These are phyloP conservation scores for Cryphonectria naterciae DNA, from an alignment of 2,329 filamentous ascomycete species.

Conservation along the genomic window DNA sequence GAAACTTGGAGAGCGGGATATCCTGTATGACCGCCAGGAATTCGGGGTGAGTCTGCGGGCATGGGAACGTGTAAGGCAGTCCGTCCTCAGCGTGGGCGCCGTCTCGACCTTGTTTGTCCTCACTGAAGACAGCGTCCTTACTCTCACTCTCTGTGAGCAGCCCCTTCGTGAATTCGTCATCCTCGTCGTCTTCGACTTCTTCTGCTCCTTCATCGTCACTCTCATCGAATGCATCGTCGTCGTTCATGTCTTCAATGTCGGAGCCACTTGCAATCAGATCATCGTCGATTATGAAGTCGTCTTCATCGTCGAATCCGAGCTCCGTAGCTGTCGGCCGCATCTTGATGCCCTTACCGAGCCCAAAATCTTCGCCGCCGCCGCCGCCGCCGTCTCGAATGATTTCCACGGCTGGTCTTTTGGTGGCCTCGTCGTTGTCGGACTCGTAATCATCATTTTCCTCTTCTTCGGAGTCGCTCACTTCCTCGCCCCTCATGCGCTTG, in stretches of 20 bases:
- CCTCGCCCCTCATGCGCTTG: conserved; percentile 84
- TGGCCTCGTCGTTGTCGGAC: conserved; percentile 38
- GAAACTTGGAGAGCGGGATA: conserved; percentile 67
- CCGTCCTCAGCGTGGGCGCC: conserved; percentile 52
- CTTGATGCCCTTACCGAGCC: conserved; percentile 63
- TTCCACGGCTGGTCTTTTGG: conserved; percentile 39
- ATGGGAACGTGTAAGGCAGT: conserved; percentile 83
- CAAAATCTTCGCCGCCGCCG: conserved; percentile 61
- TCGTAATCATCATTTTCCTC: conserved; percentile 45
- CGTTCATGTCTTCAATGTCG: conserved; percentile 59
- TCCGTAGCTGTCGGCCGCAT: conserved; percentile 61
- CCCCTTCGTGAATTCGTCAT: conserved; percentile 75
- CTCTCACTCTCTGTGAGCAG: conserved; percentile 64
- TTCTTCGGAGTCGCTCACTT: conserved; percentile 66
- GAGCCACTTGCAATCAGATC: conserved; percentile 84
- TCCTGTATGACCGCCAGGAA: conserved; percentile 68
- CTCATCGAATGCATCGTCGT: conserved; percentile 56
- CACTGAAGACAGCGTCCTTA: conserved; percentile 55
- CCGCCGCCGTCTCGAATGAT: conserved; percentile 41
- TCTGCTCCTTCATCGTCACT: conserved; percentile 48
- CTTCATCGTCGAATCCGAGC: conserved; percentile 85
- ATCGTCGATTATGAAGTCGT: conserved; percentile 90
- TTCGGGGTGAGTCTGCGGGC: conserved; percentile 77
- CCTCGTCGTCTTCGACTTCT: conserved; percentile 46
- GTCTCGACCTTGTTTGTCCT: conserved; percentile 49